Evolutionary conservation across 768 basidiomycete genomes (phyloP).

Genomic region (Phanerochaete sordida): DNA sequence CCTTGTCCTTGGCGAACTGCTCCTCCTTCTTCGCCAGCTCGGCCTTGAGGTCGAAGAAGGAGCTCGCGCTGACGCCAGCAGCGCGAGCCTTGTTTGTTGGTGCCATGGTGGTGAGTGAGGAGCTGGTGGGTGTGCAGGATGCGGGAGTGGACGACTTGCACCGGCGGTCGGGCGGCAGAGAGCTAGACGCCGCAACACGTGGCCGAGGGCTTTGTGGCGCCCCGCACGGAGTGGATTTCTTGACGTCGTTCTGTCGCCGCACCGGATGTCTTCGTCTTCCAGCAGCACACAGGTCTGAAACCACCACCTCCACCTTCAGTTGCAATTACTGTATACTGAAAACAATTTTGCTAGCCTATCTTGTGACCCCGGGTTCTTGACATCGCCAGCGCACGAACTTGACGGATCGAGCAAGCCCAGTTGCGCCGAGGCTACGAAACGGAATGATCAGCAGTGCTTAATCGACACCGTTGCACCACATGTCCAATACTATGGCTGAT

Average conservation of each 20-base stretch:
- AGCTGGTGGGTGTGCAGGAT: neutral
- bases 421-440: neutral
- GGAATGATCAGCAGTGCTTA: neutral
- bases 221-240: neutral
- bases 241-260: no score
- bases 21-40: slow-evolving; percentile 50
- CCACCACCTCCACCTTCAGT: no score
- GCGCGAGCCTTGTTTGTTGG: slow-evolving; percentile 60
- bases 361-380: no score
- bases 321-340: no score
- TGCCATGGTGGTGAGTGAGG: slow-evolving; percentile 18
- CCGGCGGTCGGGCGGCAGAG: neutral
- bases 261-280: no score
- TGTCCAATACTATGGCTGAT: neutral
- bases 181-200: neutral
- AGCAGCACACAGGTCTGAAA: no score
- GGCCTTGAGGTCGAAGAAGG: slow-evolving; percentile 80
- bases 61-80: slow-evolving; percentile 66
- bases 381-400: neutral
- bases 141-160: no score
- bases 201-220: slow-evolving; percentile 3
- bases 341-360: no score
- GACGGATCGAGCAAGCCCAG: neutral
- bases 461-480: neutral
- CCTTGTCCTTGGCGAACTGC: slow-evolving; percentile 64